Conservation (phyloP, 106 monocot species). For the Dioscorea alata region DNA sequence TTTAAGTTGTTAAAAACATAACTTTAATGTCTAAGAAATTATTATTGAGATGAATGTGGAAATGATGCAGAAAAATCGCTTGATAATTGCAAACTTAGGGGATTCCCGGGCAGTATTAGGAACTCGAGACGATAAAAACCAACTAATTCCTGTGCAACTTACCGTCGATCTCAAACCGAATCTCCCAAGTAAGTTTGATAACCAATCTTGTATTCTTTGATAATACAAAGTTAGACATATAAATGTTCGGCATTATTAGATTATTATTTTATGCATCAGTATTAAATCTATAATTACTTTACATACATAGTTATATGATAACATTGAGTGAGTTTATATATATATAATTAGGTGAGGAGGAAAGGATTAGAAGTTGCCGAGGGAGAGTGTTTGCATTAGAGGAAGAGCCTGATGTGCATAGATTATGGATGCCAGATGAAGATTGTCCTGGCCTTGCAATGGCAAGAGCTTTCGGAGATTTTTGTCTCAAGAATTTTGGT, state of each 20-base stretch:
- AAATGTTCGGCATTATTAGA: too few species aligned
- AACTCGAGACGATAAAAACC: slow-evolving; percentile 27
- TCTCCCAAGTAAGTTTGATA: slow-evolving; percentile 42
- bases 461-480: slow-evolving; percentile 55
- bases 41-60: too few species aligned
- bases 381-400: slow-evolving; percentile 48
- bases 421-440: slow-evolving; percentile 47
- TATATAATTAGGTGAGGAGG: slow-evolving; percentile 27
- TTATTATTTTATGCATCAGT: too few species aligned
- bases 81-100: slow-evolving; percentile 48
- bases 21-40: too few species aligned
- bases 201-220: neutral
- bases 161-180: slow-evolving; percentile 53
- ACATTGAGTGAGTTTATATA: too few species aligned
- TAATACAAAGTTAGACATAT: too few species aligned
- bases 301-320: too few species aligned
- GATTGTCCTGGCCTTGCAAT: slow-evolving; percentile 51
- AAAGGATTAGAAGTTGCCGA: slow-evolving; percentile 39
- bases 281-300: too few species aligned
- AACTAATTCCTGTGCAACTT: slow-evolving; percentile 36
- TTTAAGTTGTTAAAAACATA: too few species aligned
- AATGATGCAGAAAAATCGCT: slow-evolving; percentile 18
- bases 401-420: slow-evolving; percentile 43
- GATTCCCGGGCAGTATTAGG: slow-evolving; percentile 45
- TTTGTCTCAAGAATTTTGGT: slow-evolving; percentile 52